Base-by-base conservation (phyloP, 495 filamentous ascomycete genomes). In the Cercophora sp. region DNA sequence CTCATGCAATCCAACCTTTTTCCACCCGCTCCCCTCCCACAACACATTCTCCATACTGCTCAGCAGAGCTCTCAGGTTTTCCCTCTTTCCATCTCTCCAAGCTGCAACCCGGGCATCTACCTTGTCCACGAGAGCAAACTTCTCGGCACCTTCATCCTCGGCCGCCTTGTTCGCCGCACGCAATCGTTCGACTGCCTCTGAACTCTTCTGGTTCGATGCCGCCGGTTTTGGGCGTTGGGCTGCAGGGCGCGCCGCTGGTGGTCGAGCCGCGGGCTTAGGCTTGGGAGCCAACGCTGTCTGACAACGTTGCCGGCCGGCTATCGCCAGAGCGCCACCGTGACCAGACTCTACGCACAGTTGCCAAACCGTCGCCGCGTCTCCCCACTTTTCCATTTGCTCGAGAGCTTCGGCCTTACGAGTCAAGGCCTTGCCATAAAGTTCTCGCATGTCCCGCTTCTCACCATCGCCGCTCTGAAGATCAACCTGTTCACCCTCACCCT, bases 331-430 rank as follows among this genome's bases (percentile, higher is more conserved):
- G 24, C 89, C 92, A 31, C 93, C 91, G 6, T 94, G 79, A 5
- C 90, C 88, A 4, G 82, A 81, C 66, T 93, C 88, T 13, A 96
- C 86, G 22, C 88, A 90, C 19, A 79, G 71, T 55, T 83, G 83
- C 93, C 93, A 98, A 0, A 84, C 79, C 16, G 79, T 73, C 0
- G 79, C 83, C 3, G 93, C 94, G 24, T 96, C 91, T 2, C 68
- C 63, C 92, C 93, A 98, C 63, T 86, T 87, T 72, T 98, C 93
- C 62, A 98, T 84, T 59, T 96, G 88, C 70, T 98, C 93, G 24
- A 97, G 76, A 1, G 88, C 92, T 67, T 97, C 94, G 11, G 94
- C 93, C 74, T 96, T 96, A 50, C 94, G 85, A 67, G 85, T 91
- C 35, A 96, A 75, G 0, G 91, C 91, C 68, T 96, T 97, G 42